These are phyloP conservation scores for Pyrenophora tritici-repentis DNA, from an alignment of 2,329 filamentous ascomycete species.

Conservation along the genomic window DNA sequence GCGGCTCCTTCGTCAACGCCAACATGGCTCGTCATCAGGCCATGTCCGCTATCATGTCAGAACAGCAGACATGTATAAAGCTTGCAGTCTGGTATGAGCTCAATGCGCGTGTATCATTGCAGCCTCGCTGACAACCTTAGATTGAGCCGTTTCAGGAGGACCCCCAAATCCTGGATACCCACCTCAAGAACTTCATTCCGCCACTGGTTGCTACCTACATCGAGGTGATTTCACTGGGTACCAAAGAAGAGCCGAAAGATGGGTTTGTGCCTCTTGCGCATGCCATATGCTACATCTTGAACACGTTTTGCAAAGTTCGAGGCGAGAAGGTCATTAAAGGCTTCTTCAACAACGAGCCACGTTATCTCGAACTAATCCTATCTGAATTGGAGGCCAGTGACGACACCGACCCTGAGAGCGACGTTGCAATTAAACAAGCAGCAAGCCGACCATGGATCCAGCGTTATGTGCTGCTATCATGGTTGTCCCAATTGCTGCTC, in stretches of 20 bases:
- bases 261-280: conserved; percentile 37
- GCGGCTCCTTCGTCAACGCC: conserved; percentile 47
- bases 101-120: not conserved
- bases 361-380: conserved; percentile 79
- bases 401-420: conserved; percentile 17
- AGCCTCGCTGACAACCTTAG: conserved; percentile 25
- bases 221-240: conserved; percentile 59
- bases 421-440: conserved; percentile 22
- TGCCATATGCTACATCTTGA: conserved; percentile 79
- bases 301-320: conserved; percentile 91
- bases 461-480: conserved; percentile 82
- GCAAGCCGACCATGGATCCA: conserved; percentile 71
- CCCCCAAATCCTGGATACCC: conserved; percentile 86
- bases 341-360: conserved; percentile 89
- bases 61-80: conserved; percentile 47
- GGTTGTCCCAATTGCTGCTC: conserved; percentile 63
- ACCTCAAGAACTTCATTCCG: conserved; percentile 76
- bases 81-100: conserved; percentile 41
- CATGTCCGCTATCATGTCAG: conserved; percentile 47
- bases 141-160: conserved; percentile 94
- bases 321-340: conserved; percentile 90
- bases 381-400: conserved; percentile 70
- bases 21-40: conserved; percentile 22
- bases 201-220: conserved; percentile 77
- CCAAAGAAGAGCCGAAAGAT: conserved; percentile 23